Evolutionary conservation across 495 filamentous ascomycete species (phyloP).

Genomic region (Lophium mytilinum): DNA sequence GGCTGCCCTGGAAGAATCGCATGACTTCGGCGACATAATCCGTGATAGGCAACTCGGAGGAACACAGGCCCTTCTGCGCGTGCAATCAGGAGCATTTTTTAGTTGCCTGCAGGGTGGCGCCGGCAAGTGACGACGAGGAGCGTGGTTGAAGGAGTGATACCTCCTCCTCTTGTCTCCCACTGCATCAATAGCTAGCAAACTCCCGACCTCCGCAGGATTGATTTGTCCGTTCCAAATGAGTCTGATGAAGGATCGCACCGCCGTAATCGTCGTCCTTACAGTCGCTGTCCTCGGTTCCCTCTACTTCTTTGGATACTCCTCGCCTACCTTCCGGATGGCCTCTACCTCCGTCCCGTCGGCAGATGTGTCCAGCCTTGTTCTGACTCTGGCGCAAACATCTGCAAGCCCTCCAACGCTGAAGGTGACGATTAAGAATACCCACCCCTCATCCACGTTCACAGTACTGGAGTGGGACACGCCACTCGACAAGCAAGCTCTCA

Average conservation of each 20-base stretch:
- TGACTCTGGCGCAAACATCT: conserved; percentile 21
- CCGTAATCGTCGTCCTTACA: conserved; percentile 11
- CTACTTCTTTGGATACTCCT: conserved; percentile 11
- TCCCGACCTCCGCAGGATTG: too few relatives aligned
- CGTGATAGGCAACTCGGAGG: conserved; percentile 1
- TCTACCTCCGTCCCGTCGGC: neutral
- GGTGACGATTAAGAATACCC: conserved; percentile 17
- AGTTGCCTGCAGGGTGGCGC: neutral
- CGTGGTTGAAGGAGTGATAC: neutral
- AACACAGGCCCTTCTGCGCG: too few relatives aligned
- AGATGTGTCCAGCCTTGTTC: conserved; percentile 8
- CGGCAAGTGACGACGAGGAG: neutral
- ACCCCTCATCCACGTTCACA: conserved; percentile 12
- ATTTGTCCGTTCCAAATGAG: too few relatives aligned
- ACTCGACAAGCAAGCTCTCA: conserved; percentile 13
- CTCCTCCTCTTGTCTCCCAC: neutral
- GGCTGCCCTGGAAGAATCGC: neutral
- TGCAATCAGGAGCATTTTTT: neutral
- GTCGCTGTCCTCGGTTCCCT: conserved; percentile 12
- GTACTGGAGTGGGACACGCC: conserved; percentile 23
- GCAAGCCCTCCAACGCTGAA: conserved; percentile 9
- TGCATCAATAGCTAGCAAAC: too few relatives aligned
- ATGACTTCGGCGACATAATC: neutral
- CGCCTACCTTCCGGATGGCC: neutral
- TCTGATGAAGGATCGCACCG: conserved; percentile 11